phyloP scores from a whole-genome alignment of 345 rosid species.

The Viola odorata region DNA sequence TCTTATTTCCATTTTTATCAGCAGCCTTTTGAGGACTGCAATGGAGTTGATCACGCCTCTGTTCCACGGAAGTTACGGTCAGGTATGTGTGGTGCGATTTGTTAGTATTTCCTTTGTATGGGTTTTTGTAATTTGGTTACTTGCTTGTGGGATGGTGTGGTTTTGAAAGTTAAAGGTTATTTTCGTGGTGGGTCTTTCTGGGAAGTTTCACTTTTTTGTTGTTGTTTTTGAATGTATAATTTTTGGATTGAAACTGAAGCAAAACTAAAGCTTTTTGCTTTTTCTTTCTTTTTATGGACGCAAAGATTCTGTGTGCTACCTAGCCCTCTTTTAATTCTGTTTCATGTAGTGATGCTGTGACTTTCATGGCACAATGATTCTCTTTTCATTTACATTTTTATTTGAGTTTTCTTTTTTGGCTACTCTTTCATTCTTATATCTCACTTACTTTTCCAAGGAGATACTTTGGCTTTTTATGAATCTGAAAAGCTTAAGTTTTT shows the following conservation, averaged over 20 bases:
- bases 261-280: slow-evolving; percentile 34
- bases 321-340: slow-evolving; percentile 18
- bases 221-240: slow-evolving; percentile 3
- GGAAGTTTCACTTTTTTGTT: slow-evolving; percentile 40
- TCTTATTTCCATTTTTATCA: background rate
- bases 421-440: slow-evolving; percentile 4
- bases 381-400: slow-evolving; percentile 9
- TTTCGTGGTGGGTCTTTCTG: slow-evolving; percentile 29
- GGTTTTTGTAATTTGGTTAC: slow-evolving; percentile 1
- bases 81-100: slow-evolving; percentile 48
- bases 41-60: slow-evolving; percentile 64
- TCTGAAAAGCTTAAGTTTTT: slow-evolving; percentile 11
- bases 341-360: slow-evolving; percentile 21
- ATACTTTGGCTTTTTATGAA: slow-evolving; percentile 24
- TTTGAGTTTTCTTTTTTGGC: slow-evolving; percentile 8
- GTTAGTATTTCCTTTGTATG: background rate
- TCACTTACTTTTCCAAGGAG: slow-evolving; percentile 27
- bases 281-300: slow-evolving; percentile 40
- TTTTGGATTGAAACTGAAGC: slow-evolving; percentile 46
- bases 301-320: slow-evolving; percentile 39
- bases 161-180: slow-evolving; percentile 9
- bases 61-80: slow-evolving; percentile 95
- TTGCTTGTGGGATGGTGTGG: slow-evolving; percentile 1
- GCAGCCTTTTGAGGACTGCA: slow-evolving; percentile 45
- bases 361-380: slow-evolving; percentile 26